These are phyloP conservation scores for Erythrophleum ivorense DNA, from an alignment of 331 rosid genomes.

Conservation along the genomic window DNA sequence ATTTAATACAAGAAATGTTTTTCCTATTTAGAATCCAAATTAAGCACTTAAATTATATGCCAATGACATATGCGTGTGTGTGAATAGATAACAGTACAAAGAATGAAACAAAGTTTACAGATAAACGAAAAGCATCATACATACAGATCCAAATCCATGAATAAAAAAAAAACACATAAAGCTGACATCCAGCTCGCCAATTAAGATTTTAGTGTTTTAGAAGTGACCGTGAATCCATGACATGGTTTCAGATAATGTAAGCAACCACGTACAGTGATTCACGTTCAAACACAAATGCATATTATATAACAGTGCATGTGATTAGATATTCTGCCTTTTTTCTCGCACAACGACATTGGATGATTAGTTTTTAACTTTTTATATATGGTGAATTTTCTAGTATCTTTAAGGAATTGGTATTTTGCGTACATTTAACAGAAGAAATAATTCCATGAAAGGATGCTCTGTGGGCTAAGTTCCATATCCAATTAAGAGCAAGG, in stretches of 20 bases:
- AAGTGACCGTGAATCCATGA: neutral
- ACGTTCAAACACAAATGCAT: constrained; percentile 11
- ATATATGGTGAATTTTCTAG: no score
- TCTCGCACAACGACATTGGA: neutral
- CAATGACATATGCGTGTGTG: neutral
- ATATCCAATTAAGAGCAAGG: neutral
- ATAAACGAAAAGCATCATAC: neutral
- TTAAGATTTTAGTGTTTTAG: neutral
- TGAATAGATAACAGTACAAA: neutral
- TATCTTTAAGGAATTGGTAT: neutral
- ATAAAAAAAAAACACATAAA: neutral
- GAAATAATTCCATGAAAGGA: neutral
- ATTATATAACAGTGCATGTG: neutral
- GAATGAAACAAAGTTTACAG: constrained; percentile 25
- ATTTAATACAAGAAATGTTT: neutral
- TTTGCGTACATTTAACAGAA: neutral
- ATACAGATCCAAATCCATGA: constrained; percentile 18
- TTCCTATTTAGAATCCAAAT: neutral
- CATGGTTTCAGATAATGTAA: neutral
- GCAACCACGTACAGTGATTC: constrained; percentile 6
- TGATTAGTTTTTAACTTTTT: neutral
- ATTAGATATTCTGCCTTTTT: neutral
- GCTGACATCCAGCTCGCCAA: constrained; percentile 27
- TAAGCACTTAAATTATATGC: neutral
- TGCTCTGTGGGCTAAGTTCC: neutral